Evolutionary conservation across 345 rosid genomes (phyloP), one percentile per base, ranked within the genome.

Genomic region (Populus euphratica): DNA sequence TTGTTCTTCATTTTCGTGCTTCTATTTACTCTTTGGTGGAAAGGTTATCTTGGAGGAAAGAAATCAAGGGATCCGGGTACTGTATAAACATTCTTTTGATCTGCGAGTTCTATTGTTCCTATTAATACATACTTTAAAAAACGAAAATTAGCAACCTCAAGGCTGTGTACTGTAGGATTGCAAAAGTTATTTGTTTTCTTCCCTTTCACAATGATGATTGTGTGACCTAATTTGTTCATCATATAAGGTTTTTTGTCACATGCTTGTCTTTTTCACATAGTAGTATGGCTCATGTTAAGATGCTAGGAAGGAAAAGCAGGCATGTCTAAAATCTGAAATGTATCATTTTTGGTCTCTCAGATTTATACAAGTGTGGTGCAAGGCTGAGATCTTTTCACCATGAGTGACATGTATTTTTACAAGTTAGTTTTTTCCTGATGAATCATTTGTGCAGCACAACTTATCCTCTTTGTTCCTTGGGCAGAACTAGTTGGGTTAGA

Each of bases 401-500:
- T 12, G 17, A 12, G 50, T 50, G 56, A 5, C 56, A 50, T 6
- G 56, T 50, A 44, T 17, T 50, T 50, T 50, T 50, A 50, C n/a
- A 11, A 18, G 56, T 50, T 50, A 18, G 3, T 5, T 50, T 50
- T 50, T 50, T 18, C 21, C 56, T 5, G 18, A 50, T 50, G 56
- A 50, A 50, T 50, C 50, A 6, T 50, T 17, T 7, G 7, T n/a
- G 13, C 62, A 56, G 27, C 23, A 2, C 1, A 56, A 1, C 62
- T 56, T 56, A 21, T 8, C 29, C 63, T 56, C 27, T 21, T 56
- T 3, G 63, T n/a, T 56, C 29, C 31, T 25, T 63, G 72, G 8
- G 54, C 88, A 86, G 91, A 84, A 68, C 77, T 78, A 69, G 78
- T 83, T 75, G 88, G 85, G n/a, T 56, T 79, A 31, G 85, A 85